Base-by-base conservation (phyloP, 192 early-diverging fungal species). In the Thamnidium elegans region DNA sequence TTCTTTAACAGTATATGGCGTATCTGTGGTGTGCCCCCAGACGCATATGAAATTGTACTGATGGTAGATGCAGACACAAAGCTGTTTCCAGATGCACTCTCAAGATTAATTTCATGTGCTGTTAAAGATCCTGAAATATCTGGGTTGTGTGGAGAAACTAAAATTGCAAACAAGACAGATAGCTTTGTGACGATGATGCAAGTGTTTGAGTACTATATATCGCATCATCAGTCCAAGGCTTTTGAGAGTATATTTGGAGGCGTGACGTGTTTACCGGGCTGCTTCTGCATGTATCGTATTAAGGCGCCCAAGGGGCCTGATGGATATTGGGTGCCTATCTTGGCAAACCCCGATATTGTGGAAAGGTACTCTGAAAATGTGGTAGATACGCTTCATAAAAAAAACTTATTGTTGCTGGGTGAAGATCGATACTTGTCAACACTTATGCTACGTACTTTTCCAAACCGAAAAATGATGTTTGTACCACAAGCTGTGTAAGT, bases 51-150 rank as follows among this genome's bases (percentile, higher is more conserved):
- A 72, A 84, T 88, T 63, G 79, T 87, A 32, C 76, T 91, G 45
- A 91, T 91, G 83, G 89, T 87, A 78, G 91, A 93, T 70, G 91
- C 91, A 23, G 91, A 93, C 68, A 97, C 93, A 45, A 83, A 86
- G 55, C 84, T 95, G 10, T 84, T 86, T 39, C 80, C 82, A 13
- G 86, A 91, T 67, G 86, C 90, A n/a, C 65, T 96, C 45, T 77
- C 75, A 10, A 77, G 81, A 11, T 83, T 91, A 84, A 82, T 91
- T 59, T 82, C 85, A 21, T 80, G 81, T 36, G 85, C 91, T 82
- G 81, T 85, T 39, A 82, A 84, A 55, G 90, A 90, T 72, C 84
- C 84, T 39, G 74, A 80, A 7, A 82, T 90, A 59, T 86, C 87
- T 75, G 89, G 89, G 15, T 78, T 88, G 43, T 90, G 90, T 63